A percentile compares a stretch with the other conserved stretches of the same genome.
Evolutionary conservation across 805 yeast genomes (phyloP).

Genomic region (Kluyveromyces starmeri): DNA sequence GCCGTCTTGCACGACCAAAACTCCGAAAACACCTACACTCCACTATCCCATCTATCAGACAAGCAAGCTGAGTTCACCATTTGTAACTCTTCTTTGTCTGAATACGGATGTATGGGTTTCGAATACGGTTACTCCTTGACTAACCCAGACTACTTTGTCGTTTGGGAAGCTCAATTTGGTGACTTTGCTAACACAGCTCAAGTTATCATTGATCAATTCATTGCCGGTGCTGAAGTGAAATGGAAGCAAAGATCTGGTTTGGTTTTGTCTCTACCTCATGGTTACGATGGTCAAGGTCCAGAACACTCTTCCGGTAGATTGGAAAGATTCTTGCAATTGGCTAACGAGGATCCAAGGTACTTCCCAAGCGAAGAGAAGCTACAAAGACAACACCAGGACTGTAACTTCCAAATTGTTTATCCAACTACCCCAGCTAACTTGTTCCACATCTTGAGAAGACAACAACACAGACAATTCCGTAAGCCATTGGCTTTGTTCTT

Average conservation of each 20-base stretch:
- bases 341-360: slow-evolving; percentile 90
- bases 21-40: slow-evolving; percentile 74
- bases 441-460: slow-evolving; percentile 96
- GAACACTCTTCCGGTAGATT: slow-evolving; percentile 98
- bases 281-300: slow-evolving; percentile 99
- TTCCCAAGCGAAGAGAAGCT: slow-evolving; percentile 88
- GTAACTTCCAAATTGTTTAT: slow-evolving; percentile 95
- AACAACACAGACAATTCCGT: slow-evolving; percentile 98
- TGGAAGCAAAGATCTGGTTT: slow-evolving; percentile 99
- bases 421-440: slow-evolving; percentile 96
- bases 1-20: slow-evolving; percentile 95
- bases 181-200: slow-evolving; percentile 99
- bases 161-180: slow-evolving; percentile 99
- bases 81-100: slow-evolving; percentile 92
- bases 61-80: slow-evolving; percentile 82
- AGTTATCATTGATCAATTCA: slow-evolving; percentile 92
- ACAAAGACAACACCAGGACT: slow-evolving; percentile 96
- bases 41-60: slow-evolving; percentile 70
- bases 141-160: slow-evolving; percentile 92
- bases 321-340: slow-evolving; percentile 91
- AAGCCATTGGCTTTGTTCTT: slow-evolving; percentile 80
- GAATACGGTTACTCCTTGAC: slow-evolving; percentile 98
- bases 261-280: slow-evolving; percentile 93
- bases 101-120: slow-evolving; percentile 98
- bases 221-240: slow-evolving; percentile 93